Conservation (phyloP, 495 filamentous ascomycete genomes). For the Aspergillus ellipticus region DNA sequence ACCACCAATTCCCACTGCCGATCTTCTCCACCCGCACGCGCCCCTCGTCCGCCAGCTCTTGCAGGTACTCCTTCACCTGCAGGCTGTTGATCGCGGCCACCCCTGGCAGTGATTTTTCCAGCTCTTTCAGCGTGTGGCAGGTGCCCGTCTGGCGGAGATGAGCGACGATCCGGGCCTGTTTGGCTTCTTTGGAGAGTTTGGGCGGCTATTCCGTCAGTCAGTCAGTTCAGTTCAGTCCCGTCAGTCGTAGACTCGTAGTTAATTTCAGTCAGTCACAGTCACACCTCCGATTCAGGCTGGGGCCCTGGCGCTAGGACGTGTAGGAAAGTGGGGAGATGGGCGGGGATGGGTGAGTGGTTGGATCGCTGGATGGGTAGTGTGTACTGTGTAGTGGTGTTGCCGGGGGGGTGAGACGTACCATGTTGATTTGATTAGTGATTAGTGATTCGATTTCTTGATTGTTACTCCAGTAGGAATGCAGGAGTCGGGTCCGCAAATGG, state of each 20-base stretch:
- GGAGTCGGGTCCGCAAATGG: too few relatives aligned
- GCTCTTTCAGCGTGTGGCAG: slow-evolving; percentile 70
- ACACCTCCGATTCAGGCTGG: too few relatives aligned
- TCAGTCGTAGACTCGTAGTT: too few relatives aligned
- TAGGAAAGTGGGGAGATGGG: background rate
- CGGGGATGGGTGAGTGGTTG: background rate
- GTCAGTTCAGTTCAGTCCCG: too few relatives aligned
- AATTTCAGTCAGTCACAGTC: too few relatives aligned
- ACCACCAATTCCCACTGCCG: slow-evolving; percentile 80
- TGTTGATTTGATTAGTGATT: too few relatives aligned
- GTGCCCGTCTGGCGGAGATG: slow-evolving; percentile 61
- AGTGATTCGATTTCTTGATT: too few relatives aligned
- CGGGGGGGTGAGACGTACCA: background rate
- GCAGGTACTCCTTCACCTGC: slow-evolving; percentile 68
- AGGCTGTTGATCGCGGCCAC: slow-evolving; percentile 66
- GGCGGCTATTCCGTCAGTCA: too few relatives aligned
- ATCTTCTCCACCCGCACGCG: slow-evolving; percentile 74
- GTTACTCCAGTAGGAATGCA: too few relatives aligned
- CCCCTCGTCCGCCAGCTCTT: slow-evolving; percentile 59
- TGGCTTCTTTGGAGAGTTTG: slow-evolving; percentile 58
- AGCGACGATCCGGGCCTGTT: slow-evolving; percentile 57
- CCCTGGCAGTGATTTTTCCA: slow-evolving; percentile 65
- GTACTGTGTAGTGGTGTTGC: too few relatives aligned
- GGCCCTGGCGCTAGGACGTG: background rate
- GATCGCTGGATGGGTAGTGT: too few relatives aligned